A percentile compares a stretch with the other conserved stretches of the same genome.
These are phyloP conservation scores for Sporothrix luriei DNA, from an alignment of 2,329 filamentous ascomycete genomes.

Conservation along the genomic window DNA sequence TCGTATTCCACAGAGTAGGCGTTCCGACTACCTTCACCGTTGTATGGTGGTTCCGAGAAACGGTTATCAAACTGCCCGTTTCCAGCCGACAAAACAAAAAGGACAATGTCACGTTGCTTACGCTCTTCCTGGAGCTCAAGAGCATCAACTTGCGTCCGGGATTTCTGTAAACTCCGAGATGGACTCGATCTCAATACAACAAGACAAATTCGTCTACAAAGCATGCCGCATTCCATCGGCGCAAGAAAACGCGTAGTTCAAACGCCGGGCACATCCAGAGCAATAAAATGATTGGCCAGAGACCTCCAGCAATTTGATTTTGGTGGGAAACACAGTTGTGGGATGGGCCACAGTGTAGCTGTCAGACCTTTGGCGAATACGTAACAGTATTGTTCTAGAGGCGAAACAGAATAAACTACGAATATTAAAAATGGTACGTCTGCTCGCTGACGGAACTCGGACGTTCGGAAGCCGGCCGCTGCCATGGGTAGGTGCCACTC, in stretches of 20 bases:
- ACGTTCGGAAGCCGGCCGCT: background rate
- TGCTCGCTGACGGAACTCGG: background rate
- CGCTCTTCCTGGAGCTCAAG: background rate
- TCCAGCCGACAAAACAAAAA: background rate
- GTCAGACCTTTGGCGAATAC: too few species aligned
- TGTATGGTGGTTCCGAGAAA: background rate
- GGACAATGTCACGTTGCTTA: background rate
- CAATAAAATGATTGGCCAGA: background rate
- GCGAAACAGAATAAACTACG: background rate
- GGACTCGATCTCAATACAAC: background rate
- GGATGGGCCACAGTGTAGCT: background rate
- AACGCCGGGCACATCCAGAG: background rate
- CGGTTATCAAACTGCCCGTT: background rate
- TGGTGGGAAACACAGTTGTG: too few species aligned
- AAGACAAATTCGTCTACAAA: background rate
- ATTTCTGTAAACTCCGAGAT: background rate
- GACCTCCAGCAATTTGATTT: too few species aligned
- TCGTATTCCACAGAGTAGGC: background rate
- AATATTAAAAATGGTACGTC: background rate
- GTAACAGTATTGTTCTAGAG: too few species aligned
- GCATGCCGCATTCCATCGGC: background rate
- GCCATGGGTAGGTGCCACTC: background rate
- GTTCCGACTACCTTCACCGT: background rate
- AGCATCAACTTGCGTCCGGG: background rate
- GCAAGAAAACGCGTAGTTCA: background rate